These are phyloP conservation scores for Funneliformis geosporum DNA, from an alignment of 192 early-diverging fungal species.

Conservation along the genomic window DNA sequence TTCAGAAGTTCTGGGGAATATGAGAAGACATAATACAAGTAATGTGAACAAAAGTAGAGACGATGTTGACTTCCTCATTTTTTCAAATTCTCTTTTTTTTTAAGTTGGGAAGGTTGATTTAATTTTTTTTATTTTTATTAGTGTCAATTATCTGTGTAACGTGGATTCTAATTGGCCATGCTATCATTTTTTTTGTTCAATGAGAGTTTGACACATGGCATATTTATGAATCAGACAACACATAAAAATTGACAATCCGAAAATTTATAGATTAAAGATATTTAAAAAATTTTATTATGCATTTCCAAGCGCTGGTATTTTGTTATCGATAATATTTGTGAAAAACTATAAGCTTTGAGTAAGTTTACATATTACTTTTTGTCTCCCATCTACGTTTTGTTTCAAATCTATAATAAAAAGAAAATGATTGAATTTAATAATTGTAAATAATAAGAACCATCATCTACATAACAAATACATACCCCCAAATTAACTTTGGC, in stretches of 20 bases:
- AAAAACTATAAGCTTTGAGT: too few relatives aligned
- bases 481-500: conserved; percentile 33
- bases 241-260: too few relatives aligned
- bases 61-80: background rate
- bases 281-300: too few relatives aligned
- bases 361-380: conserved; percentile 33
- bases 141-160: too few relatives aligned
- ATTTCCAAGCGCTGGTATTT: too few relatives aligned
- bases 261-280: too few relatives aligned
- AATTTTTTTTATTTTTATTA: too few relatives aligned
- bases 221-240: too few relatives aligned
- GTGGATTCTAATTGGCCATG: background rate
- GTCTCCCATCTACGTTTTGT: conserved; percentile 33
- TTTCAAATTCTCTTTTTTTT: background rate
- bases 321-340: too few relatives aligned
- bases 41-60: background rate
- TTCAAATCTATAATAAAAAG: conserved; percentile 23
- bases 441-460: background rate
- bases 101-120: too few relatives aligned
- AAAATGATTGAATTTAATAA: conserved; percentile 12
- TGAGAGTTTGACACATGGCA: too few relatives aligned
- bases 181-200: background rate
- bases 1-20: conserved; percentile 34
- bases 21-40: background rate
- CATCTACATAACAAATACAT: background rate